phyloP scores from a whole-genome alignment of 208 protist species.

The Wallacemonas sp. region DNA sequence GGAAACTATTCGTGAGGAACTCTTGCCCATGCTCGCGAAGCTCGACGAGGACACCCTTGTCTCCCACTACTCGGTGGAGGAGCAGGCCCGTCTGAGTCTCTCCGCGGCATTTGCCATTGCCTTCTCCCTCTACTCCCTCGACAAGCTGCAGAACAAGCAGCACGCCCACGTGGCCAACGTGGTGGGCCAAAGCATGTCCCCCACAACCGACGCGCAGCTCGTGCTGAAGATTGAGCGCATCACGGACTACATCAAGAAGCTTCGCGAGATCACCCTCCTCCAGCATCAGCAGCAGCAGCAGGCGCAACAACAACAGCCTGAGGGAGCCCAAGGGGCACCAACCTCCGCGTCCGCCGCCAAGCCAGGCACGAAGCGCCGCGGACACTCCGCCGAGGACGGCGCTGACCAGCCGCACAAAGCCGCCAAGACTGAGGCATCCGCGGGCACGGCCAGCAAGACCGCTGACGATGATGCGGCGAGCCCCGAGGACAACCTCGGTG shows the following conservation, averaged over 20 bases:
- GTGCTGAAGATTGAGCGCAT: conserved; percentile 87
- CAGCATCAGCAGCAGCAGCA: conserved; percentile 25
- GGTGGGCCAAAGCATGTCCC: conserved; percentile 3
- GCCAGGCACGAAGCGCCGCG: conserved; percentile 1
- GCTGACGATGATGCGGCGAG: conserved; percentile 2
- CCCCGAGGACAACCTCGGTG: conserved; percentile 30
- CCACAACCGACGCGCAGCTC: conserved; percentile 57
- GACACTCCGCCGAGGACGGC: background rate
- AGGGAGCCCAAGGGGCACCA: no score
- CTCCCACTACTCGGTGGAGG: conserved; percentile 66
- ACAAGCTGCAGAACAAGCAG: conserved; percentile 52
- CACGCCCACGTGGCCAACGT: background rate
- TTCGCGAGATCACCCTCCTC: conserved; percentile 75
- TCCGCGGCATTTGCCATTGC: conserved; percentile 70
- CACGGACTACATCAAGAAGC: conserved; percentile 84
- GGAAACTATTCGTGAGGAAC: conserved; percentile 26
- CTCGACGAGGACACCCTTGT: conserved; percentile 77
- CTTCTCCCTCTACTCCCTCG: conserved; percentile 66
- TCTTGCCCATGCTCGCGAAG: conserved; percentile 49
- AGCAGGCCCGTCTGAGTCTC: conserved; percentile 82
- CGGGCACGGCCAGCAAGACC: background rate
- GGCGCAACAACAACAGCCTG: background rate
- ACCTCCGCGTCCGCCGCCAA: background rate
- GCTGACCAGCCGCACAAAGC: conserved; percentile 9
- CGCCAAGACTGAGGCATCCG: conserved; percentile 8